phyloP scores from a whole-genome alignment of 1,284 basidiomycete species.

The Limonomyces culmigenus region DNA sequence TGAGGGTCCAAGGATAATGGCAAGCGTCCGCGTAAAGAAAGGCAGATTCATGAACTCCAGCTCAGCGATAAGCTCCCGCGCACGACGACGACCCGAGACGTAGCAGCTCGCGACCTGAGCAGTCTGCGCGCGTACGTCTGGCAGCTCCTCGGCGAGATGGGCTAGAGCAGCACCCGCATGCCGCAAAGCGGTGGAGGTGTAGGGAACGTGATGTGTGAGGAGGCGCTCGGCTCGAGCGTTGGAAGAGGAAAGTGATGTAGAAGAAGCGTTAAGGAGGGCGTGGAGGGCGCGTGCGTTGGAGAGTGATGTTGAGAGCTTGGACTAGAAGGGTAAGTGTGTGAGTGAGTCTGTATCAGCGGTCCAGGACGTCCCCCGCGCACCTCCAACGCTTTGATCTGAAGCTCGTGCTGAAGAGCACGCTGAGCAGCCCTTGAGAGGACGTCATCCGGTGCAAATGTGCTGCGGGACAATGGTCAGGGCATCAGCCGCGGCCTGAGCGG shows the following conservation, averaged over 20 bases:
- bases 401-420: too few species aligned
- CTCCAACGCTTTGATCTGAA: too few species aligned
- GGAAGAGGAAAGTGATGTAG: neutral
- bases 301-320: neutral
- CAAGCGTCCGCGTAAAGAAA: neutral
- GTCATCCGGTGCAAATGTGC: too few species aligned
- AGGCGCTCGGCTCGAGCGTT: neutral
- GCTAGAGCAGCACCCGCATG: neutral
- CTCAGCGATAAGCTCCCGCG: neutral
- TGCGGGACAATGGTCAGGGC: too few species aligned
- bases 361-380: too few species aligned
- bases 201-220: neutral
- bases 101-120: neutral
- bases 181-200: neutral
- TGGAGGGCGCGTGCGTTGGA: neutral
- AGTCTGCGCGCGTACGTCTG: neutral
- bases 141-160: neutral
- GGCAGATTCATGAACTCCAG: neutral
- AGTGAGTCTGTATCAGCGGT: too few species aligned
- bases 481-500: too few species aligned
- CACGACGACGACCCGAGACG: neutral
- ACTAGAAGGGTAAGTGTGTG: too few species aligned
- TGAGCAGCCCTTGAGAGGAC: too few species aligned
- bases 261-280: neutral
- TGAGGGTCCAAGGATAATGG: neutral